These are phyloP conservation scores for Sclerotinia glacialis DNA, from an alignment of 2,329 filamentous ascomycete species.

Conservation along the genomic window DNA sequence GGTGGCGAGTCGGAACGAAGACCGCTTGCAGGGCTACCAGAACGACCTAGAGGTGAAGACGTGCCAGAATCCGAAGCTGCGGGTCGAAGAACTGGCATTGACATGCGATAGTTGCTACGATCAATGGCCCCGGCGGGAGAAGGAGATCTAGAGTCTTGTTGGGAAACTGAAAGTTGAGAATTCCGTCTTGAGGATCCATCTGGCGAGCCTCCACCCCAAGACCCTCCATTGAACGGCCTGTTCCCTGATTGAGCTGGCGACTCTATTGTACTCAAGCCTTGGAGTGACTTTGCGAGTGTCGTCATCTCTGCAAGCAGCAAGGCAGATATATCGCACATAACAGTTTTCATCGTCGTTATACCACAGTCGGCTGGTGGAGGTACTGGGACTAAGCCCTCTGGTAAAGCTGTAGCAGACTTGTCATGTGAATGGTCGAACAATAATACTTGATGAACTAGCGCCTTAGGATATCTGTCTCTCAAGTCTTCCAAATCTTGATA, in stretches of 20 bases:
- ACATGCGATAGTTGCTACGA: conserved; percentile 68
- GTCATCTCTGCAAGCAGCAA: conserved; percentile 73
- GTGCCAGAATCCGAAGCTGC: conserved; percentile 37
- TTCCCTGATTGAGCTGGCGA: conserved; percentile 60
- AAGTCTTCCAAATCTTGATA: conserved; percentile 69
- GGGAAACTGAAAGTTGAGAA: conserved; percentile 52
- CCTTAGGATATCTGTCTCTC: conserved; percentile 70
- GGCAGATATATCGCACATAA: conserved; percentile 76
- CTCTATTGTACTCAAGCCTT: conserved; percentile 71
- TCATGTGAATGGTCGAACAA: conserved; percentile 69
- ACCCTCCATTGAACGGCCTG: conserved; percentile 44
- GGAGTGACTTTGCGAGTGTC: conserved; percentile 67
- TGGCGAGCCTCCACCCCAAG: conserved; percentile 45
- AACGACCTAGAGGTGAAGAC: conserved; percentile 38
- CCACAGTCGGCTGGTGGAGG: conserved; percentile 67
- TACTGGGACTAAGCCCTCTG: conserved; percentile 68
- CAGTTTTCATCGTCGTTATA: conserved; percentile 75
- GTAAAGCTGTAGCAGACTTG: conserved; percentile 51
- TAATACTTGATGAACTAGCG: conserved; percentile 73
- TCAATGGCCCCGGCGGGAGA: conserved; percentile 55
- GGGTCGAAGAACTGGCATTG: conserved; percentile 62
- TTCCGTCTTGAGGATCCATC: conserved; percentile 49
- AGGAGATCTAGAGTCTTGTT: conserved; percentile 48
- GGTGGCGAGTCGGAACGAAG: conserved; percentile 25
- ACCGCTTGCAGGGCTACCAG: conserved; percentile 41